Evolutionary conservation across 768 basidiomycete genomes (phyloP), one percentile per base, ranked within the genome.

Genomic region (Lactarius tabidus): DNA sequence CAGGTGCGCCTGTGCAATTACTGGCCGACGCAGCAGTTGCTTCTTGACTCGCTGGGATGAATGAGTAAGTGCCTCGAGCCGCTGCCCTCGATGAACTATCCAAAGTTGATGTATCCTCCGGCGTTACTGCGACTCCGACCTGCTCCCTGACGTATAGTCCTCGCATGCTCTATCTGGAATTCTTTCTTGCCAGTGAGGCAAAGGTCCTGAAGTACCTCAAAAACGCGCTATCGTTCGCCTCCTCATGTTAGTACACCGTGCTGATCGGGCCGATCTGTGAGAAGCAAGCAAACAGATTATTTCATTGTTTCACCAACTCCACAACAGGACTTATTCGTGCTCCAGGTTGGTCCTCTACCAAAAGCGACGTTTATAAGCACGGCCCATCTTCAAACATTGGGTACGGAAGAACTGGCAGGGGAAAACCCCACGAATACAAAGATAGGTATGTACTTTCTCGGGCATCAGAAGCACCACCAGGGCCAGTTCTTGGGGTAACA

Each of bases 171-270:
- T 96, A 96, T 72, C 87, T 98, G 35, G 92, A 93, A 69, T 99
- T 91, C 75, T 98, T 98, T 75, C n/a, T n/a, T n/a, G n/a, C n/a
- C n/a, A n/a, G n/a, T n/a, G n/a, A n/a, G n/a, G n/a, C n/a, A n/a
- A n/a, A n/a, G n/a, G n/a, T n/a, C 97, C 96, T 43, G 95, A 99
- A 76, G 97, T 97, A 98, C 74, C 84, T 99, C n/a, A 85, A 93
- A 68, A 88, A 88, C 66, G 78, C 85, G 1, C 84, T 98, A 17
- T 80, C 82, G n/a, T 79, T 38, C 38, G 12, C 88, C 0, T 85
- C 88, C 86, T 86, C 43, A n/a, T n/a, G n/a, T n/a, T n/a, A n/a
- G n/a, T 96, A 86, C 71, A 78, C 83, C 0, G 86, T 86, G 10
- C 77, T 99, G 55, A 98, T 97, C 74, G 86, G 90, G 82, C 88